A percentile compares a stretch with the other conserved stretches of the same genome.
Conservation (phyloP, 2,329 filamentous ascomycete genomes). For the Clonostachys rhizophaga region DNA sequence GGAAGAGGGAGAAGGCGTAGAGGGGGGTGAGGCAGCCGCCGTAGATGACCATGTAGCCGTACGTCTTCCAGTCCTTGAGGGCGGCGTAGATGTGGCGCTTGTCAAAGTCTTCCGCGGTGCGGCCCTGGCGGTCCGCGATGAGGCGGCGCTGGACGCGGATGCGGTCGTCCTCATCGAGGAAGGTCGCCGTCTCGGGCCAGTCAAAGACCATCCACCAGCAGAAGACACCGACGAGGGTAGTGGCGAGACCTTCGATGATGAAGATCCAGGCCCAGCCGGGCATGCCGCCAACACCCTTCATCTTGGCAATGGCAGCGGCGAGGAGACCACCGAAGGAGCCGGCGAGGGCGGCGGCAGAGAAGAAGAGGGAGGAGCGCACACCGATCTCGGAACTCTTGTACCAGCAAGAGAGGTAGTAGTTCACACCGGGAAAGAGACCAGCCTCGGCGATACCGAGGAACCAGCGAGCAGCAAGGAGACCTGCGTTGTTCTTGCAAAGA, state of each 20-base stretch:
- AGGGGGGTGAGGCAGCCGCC: constrained; percentile 44
- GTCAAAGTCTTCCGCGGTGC: constrained; percentile 51
- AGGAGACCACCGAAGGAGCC: constrained; percentile 59
- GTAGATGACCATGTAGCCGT: constrained; percentile 54
- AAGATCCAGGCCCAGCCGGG: constrained; percentile 78
- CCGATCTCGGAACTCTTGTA: constrained; percentile 56
- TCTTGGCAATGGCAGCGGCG: constrained; percentile 54
- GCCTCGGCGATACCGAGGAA: constrained; percentile 46
- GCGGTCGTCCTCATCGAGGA: constrained; percentile 37
- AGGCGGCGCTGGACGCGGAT: constrained; percentile 34
- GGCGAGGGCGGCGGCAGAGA: constrained; percentile 49
- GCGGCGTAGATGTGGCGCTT: constrained; percentile 49
- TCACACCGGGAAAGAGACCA: constrained; percentile 53
- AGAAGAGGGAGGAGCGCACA: constrained; percentile 57
- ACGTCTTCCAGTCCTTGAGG: constrained; percentile 46
- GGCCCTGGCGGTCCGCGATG: constrained; percentile 35
- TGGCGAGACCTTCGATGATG: constrained; percentile 57
- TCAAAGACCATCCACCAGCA: constrained; percentile 63
- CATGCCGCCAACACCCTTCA: constrained; percentile 43
- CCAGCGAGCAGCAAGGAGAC: constrained; percentile 40
- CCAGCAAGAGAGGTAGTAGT: constrained; percentile 23
- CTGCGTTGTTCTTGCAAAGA: constrained; percentile 39
- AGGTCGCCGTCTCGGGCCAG: constrained; percentile 47
- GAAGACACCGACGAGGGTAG: constrained; percentile 29
- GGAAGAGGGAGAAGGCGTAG: constrained; percentile 28